Base-by-base conservation (phyloP, 2,329 filamentous ascomycete genomes). In the Scedosporium apiospermum region DNA sequence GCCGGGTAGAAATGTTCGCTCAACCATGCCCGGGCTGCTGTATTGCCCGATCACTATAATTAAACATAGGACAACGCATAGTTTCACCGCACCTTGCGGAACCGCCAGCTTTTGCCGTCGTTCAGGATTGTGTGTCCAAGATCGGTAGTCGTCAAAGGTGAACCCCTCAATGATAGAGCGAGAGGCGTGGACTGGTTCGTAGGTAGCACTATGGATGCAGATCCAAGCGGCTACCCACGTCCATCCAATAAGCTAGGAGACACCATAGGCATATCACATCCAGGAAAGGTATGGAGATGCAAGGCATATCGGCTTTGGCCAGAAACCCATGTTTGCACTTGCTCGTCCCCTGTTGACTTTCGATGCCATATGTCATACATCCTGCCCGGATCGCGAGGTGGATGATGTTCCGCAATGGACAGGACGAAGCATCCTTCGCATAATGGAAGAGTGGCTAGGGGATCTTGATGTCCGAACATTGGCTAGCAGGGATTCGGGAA, bases 81-180 rank as follows among this genome's bases (percentile, higher is more conserved):
- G 59, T 61, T 27, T 26, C 16, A 55, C 59, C 27, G 46, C 27
- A 34, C 44, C 46, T 61, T 61, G 59, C 59, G 46, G 30, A 34
- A 61, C 59, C 49, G 59, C 59, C 59, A 61, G 27, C 59, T 61
- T 12, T 49, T 30, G 27, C 18, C n/a, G 59, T 61, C 21, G 44
- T 49, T 55, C 59, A 53, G 30, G 27, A 27, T n/a, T 12, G 30
- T n/a, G 44, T 53, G 18, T 55, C 51, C 59, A 61, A 23, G 59
- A 49, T 61, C 44, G 59, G 46, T 21, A 38, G 59, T 51, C 41
- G 58, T 53, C 44, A 27, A 60, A 18, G 41, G 21, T 44, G 41
- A 27, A 60, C 42, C 21, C 58, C 21, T 21, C 42, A 21, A 38
- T 49, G 23, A n/a, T 26, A 12, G 38, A 7, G 10, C 34, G 23